Evolutionary conservation across 768 basidiomycete genomes (phyloP).

Genomic region (Lactarius vividus): DNA sequence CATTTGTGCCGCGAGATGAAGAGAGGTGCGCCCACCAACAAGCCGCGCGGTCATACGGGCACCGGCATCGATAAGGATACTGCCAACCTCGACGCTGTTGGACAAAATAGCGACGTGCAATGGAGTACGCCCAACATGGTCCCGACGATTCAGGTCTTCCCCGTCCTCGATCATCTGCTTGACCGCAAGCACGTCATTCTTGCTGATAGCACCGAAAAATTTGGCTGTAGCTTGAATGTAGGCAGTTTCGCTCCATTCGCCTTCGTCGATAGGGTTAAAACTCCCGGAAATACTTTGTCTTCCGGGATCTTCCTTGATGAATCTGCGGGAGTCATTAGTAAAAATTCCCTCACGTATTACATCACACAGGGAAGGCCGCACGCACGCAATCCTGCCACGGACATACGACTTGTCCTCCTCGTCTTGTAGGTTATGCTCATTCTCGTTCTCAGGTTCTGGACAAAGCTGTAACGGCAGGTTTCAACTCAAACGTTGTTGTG

Average conservation of each 20-base stretch:
- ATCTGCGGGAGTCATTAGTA: conserved; percentile 35
- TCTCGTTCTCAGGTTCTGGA: conserved; percentile 52
- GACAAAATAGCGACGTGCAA: conserved; percentile 57
- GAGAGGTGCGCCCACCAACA: conserved; percentile 52
- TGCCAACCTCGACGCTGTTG: conserved; percentile 45
- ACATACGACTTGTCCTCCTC: conserved; percentile 54
- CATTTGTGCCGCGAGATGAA: conserved; percentile 57
- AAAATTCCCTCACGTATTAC: not conserved
- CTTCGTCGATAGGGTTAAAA: conserved; percentile 65
- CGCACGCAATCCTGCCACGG: conserved; percentile 34
- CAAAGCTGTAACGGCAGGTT: conserved; percentile 42
- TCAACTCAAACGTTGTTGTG: not conserved
- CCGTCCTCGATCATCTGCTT: conserved; percentile 41
- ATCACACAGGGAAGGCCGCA: not conserved
- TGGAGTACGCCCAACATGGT: conserved; percentile 59
- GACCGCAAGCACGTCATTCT: conserved; percentile 43
- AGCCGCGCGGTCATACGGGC: conserved; percentile 55
- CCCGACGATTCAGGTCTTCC: conserved; percentile 50
- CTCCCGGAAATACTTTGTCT: conserved; percentile 60
- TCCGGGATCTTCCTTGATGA: conserved; percentile 59
- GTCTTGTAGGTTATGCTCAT: conserved; percentile 50
- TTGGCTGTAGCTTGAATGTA: conserved; percentile 54
- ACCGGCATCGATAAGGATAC: conserved; percentile 52
- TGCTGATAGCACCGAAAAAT: conserved; percentile 54
- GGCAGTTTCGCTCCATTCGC: conserved; percentile 62